Conservation (phyloP, 495 filamentous ascomycete species). For the Xylaria scruposa region DNA sequence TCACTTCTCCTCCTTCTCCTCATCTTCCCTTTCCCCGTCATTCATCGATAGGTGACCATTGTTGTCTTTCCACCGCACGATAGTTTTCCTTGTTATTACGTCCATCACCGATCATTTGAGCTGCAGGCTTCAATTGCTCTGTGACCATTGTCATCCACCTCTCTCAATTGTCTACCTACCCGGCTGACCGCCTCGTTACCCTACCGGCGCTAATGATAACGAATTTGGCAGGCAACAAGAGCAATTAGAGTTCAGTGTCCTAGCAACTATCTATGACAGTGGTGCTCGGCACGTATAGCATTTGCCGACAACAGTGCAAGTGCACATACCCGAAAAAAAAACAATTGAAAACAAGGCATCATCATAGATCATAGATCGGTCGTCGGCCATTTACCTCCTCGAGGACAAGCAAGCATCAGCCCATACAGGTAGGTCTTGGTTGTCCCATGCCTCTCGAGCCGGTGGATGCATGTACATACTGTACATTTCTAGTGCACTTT, state of each 20-base stretch:
- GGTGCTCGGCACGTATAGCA: background rate
- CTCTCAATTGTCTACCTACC: background rate
- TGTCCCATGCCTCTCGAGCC: no score
- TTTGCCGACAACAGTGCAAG: background rate
- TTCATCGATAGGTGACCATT: constrained; percentile 5
- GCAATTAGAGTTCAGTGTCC: background rate
- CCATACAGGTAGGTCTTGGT: no score
- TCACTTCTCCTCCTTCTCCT: constrained; percentile 21
- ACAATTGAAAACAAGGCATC: background rate
- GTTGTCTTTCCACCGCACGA: background rate
- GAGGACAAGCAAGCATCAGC: background rate
- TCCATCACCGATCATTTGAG: background rate
- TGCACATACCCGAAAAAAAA: background rate
- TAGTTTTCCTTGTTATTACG: background rate
- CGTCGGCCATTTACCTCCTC: background rate
- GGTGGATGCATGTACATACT: background rate
- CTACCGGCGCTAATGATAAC: background rate
- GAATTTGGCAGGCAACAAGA: background rate
- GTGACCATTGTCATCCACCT: background rate
- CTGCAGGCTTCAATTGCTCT: background rate
- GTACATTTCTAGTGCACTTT: background rate
- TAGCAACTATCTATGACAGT: background rate
- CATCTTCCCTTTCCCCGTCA: background rate
- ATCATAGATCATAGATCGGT: background rate
- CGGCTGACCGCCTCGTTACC: constrained; percentile 19